phyloP scores from a whole-genome alignment of 176 grass and related monocot genomes.

The Phoenix roebelenii region DNA sequence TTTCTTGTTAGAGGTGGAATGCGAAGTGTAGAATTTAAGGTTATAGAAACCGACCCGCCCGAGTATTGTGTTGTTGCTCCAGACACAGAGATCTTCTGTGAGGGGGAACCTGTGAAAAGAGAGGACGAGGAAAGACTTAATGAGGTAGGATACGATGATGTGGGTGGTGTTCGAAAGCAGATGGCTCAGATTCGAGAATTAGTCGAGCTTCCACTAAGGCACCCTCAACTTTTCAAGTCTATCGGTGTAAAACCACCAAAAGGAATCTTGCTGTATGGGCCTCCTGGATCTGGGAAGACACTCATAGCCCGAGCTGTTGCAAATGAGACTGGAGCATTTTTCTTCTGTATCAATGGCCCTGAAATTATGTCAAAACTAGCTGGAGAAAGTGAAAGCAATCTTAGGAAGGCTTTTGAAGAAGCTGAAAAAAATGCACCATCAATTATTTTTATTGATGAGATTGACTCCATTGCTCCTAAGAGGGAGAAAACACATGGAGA shows the following conservation, averaged over 20 bases:
- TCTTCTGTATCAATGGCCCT: conserved; percentile 7
- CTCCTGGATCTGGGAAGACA: conserved; percentile 6
- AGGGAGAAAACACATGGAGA: conserved; percentile 46
- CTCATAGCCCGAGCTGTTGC: conserved; percentile 3
- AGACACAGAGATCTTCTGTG: conserved; percentile 7
- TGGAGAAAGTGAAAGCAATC: conserved; percentile 9
- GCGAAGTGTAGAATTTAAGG: conserved; percentile 7
- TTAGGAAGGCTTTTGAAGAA: conserved; percentile 10
- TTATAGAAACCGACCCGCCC: conserved; percentile 1
- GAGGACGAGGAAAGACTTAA: conserved; percentile 6
- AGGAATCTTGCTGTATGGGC: conserved; percentile 5
- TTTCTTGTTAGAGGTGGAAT: conserved; percentile 9
- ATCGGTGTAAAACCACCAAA: conserved; percentile 8
- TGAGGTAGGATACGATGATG: conserved; percentile 9
- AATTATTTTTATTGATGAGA: conserved; percentile 47
- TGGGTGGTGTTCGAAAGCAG: conserved; percentile 6
- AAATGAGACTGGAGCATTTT: conserved; percentile 9
- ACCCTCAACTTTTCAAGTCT: conserved; percentile 9
- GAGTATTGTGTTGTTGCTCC: conserved; percentile 8
- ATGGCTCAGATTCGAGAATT: conserved; percentile 7
- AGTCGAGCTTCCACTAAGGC: conserved; percentile 7
- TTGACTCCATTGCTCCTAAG: conserved; percentile 45
- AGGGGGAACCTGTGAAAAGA: conserved; percentile 4
- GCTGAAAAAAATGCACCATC: conserved; percentile 11
- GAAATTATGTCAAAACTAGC: conserved; percentile 10